Conservation (phyloP, 164 flowering plant genomes). For the Vitis riparia region DNA sequence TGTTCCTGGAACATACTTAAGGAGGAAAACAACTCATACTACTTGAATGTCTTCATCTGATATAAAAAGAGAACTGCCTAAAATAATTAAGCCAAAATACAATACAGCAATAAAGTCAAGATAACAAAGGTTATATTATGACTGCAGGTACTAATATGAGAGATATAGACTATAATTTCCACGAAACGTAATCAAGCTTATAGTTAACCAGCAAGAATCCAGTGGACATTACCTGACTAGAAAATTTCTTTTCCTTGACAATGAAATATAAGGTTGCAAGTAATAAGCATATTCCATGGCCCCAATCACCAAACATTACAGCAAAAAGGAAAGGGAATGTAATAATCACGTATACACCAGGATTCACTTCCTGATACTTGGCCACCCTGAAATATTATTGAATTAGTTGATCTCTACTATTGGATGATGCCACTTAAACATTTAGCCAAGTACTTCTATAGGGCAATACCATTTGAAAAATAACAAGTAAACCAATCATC, state of each 20-base stretch:
- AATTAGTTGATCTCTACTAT: neutral
- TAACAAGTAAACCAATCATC: neutral
- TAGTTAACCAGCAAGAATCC: neutral
- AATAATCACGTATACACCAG: conserved; percentile 68
- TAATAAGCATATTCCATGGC: conserved; percentile 83
- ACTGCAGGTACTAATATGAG: too few relatives aligned
- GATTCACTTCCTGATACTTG: conserved; percentile 82
- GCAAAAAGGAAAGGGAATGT: conserved; percentile 90
- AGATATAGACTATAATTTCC: too few relatives aligned
- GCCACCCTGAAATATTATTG: conserved; percentile 57
- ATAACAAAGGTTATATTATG: too few relatives aligned
- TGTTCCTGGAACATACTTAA: too few relatives aligned
- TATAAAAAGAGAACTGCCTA: neutral
- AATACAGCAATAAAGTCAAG: too few relatives aligned
- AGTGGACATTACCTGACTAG: conserved; percentile 54
- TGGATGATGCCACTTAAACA: too few relatives aligned
- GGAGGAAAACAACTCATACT: neutral
- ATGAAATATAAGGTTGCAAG: conserved; percentile 62
- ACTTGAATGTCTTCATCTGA: neutral
- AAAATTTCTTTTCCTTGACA: conserved; percentile 61
- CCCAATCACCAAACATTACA: conserved; percentile 97
- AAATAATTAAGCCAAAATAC: too few relatives aligned
- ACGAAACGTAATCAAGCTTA: too few relatives aligned
- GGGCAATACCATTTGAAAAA: neutral
- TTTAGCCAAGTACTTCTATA: too few relatives aligned